Conservation (phyloP, 2,329 filamentous ascomycete species). For the Macrophomina phaseolina region DNA sequence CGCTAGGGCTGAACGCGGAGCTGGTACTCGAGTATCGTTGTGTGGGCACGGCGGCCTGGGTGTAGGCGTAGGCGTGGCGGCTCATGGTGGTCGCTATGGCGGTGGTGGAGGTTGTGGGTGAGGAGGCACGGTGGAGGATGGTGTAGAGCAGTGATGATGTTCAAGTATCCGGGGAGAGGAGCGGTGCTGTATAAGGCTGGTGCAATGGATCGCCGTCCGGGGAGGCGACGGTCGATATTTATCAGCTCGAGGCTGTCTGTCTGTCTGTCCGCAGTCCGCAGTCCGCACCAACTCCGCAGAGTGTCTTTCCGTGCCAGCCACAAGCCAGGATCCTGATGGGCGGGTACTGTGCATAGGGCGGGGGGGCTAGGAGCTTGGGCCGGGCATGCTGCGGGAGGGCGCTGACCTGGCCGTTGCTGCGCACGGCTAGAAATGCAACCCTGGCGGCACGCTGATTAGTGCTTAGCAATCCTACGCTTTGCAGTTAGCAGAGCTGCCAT, state of each 20-base stretch:
- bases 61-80: slow-evolving; percentile 53
- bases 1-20: slow-evolving; percentile 92
- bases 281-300: slow-evolving; percentile 29
- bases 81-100: slow-evolving; percentile 47
- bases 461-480: slow-evolving; percentile 28
- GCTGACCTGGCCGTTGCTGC: slow-evolving; percentile 34
- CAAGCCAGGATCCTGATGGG: slow-evolving; percentile 32
- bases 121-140: slow-evolving; percentile 5
- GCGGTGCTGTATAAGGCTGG: slow-evolving; percentile 25
- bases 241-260: slow-evolving; percentile 31
- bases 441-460: slow-evolving; percentile 19
- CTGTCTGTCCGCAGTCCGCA: slow-evolving; percentile 15
- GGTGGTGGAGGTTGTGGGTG: slow-evolving; percentile 27
- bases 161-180: slow-evolving; percentile 20
- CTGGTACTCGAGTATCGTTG: slow-evolving; percentile 80
- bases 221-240: slow-evolving; percentile 37
- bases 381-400: slow-evolving; percentile 14
- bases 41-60: slow-evolving; percentile 47
- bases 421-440: slow-evolving; percentile 19
- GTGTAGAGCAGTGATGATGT: slow-evolving; percentile 19
- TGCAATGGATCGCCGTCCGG: slow-evolving; percentile 29
- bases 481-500: slow-evolving; percentile 30
- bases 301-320: slow-evolving; percentile 32
- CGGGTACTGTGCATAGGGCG: slow-evolving; percentile 32
- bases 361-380: slow-evolving; percentile 11